Base-by-base conservation (phyloP, 2,329 filamentous ascomycete genomes). In the Colletotrichum theobromicola region DNA sequence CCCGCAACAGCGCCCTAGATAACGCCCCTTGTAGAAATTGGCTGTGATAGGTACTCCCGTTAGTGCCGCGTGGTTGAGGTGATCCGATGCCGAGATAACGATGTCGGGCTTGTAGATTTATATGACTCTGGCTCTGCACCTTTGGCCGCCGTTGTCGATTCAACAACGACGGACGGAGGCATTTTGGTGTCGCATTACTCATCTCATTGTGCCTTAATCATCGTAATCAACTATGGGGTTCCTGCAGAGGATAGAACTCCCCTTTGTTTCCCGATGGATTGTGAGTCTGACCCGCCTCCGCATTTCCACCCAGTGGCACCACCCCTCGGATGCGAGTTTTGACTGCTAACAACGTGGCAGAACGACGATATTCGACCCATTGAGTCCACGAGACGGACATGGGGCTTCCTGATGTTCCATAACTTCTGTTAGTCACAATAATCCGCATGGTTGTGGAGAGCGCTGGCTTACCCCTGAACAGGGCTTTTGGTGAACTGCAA, bases 361-460 rank as follows among this genome's bases (percentile, higher is more conserved):
- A 89, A 89, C 77, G 84, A 89, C 75, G 88, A 90, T 77, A 87
- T 89, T 70, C 85, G 87, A 4, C 88, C 87, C 12, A 84, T 88
- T 32, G 86, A 87, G 72, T 78, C 81, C 2, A 82, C 77, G 57
- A 81, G 85, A 57, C 81, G 85, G 18, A 88, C 85, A 7, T 88
- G 85, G 86, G 82, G 80, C 5, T 83, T 82, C 30, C 78, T 83
- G 72, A 84, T 85, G 5, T 88, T 85, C 58, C 83, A 86, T 76
- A 86, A 87, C 77, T 87, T 82, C 66, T 87, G 87, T 87, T 77
- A 32, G 80, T 57, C 8, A 21, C 18, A 21, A n/a, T n/a, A n/a
- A n/a, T n/a, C n/a, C 9, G 6, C 28, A 10, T 21, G 12, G 18
- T 16, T 7, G 21, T 4, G 16, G 15, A 24, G 6, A 21, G 8